phyloP scores from a whole-genome alignment of 768 basidiomycete genomes.

The Phylloporus scabripes region DNA sequence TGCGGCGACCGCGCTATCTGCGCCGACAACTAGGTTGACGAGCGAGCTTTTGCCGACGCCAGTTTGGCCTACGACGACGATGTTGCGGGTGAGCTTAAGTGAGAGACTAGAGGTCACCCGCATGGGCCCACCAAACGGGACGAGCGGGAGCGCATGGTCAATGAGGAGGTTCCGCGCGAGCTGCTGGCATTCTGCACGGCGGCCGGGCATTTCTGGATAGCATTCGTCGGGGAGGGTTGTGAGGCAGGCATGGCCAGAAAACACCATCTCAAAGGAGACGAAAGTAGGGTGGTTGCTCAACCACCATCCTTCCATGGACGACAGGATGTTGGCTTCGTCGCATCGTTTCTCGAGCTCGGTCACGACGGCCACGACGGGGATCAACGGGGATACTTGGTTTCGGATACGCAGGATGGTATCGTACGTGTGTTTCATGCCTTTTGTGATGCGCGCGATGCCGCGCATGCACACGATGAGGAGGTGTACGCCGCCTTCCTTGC shows the following conservation, averaged over 20 bases:
- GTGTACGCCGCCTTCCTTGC: constrained; percentile 21
- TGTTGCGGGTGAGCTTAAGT: constrained; percentile 20
- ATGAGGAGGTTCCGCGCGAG: constrained; percentile 22
- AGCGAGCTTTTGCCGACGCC: constrained; percentile 25
- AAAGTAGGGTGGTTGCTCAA: constrained; percentile 1
- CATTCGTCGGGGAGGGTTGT: constrained; percentile 21
- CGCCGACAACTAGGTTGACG: constrained; percentile 15
- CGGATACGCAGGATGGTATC: constrained; percentile 14
- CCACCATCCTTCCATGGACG: constrained; percentile 26
- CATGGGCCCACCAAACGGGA: not conserved
- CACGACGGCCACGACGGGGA: constrained; percentile 22
- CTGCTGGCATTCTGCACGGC: constrained; percentile 11
- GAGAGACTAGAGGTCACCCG: constrained; percentile 9
- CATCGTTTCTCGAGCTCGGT: constrained; percentile 24
- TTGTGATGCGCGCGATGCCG: constrained; percentile 15
- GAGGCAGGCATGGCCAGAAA: constrained; percentile 19
- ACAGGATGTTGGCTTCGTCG: constrained; percentile 1
- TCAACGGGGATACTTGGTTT: constrained; percentile 15
- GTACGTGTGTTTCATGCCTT: constrained; percentile 20
- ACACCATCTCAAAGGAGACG: constrained; percentile 8
- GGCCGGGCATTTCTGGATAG: constrained; percentile 15
- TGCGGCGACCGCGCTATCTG: constrained; percentile 11
- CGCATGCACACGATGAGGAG: constrained; percentile 26
- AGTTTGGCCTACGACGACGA: constrained; percentile 39
- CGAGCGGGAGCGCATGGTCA: constrained; percentile 15